Percentiles rank a stretch among this genome's conserved stretches.
Evolutionary conservation across 169 alveolate species (phyloP).

Genomic region (Babesia bigemina): DNA sequence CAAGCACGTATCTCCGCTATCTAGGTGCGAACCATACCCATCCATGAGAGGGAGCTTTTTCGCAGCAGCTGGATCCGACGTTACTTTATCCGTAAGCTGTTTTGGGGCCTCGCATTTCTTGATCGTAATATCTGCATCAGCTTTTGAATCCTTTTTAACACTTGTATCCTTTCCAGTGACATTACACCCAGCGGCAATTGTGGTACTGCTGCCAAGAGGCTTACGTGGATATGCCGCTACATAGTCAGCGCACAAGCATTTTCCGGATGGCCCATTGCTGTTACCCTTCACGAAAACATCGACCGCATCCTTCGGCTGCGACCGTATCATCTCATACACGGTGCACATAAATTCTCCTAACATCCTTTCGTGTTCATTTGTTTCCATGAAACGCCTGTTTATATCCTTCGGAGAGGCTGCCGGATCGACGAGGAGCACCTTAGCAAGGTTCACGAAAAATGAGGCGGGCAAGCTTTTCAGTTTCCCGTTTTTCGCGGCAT

Average conservation of each 20-base stretch:
- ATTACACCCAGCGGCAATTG: too few relatives aligned
- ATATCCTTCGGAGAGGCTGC: neutral
- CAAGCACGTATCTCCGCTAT: neutral
- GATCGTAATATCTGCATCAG: too few relatives aligned
- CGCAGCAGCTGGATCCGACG: neutral
- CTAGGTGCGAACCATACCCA: neutral
- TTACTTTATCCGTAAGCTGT: too few relatives aligned
- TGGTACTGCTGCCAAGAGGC: too few relatives aligned
- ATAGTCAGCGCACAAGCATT: neutral
- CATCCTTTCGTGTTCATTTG: neutral
- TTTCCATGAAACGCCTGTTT: neutral
- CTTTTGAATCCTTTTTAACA: too few relatives aligned
- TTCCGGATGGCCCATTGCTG: neutral
- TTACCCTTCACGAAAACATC: neutral
- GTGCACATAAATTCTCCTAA: slow-evolving; percentile 11
- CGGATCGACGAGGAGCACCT: neutral
- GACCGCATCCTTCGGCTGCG: neutral
- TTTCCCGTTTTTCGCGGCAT: neutral
- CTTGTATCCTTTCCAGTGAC: too few relatives aligned
- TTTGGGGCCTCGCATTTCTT: too few relatives aligned
- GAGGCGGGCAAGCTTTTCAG: neutral
- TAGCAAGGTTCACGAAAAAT: neutral
- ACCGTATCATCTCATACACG: slow-evolving; percentile 18
- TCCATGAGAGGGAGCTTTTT: neutral
- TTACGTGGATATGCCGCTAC: too few relatives aligned